Percentiles rank a stretch among this genome's conserved stretches.
Evolutionary conservation across 2,329 filamentous ascomycete species (phyloP).

Genomic region (Cladosporium oxysporum): DNA sequence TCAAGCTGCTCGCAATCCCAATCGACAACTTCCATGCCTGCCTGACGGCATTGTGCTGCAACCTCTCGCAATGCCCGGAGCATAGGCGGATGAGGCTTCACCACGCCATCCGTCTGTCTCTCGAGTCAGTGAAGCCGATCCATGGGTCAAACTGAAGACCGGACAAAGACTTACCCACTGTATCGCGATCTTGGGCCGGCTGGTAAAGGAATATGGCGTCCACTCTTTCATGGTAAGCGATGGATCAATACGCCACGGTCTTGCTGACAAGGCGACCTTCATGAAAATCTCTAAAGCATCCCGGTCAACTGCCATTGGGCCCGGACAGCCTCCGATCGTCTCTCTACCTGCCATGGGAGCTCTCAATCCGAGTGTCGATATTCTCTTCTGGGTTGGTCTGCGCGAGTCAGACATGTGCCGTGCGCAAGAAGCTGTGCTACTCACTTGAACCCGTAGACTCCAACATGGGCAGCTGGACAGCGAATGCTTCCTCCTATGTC

Average conservation of each 20-base stretch:
- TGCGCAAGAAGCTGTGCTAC: slow-evolving; percentile 25
- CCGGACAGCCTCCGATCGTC: slow-evolving; percentile 14
- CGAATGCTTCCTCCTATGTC: slow-evolving; percentile 56
- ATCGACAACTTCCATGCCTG: slow-evolving; percentile 56
- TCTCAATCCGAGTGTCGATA: slow-evolving; percentile 7
- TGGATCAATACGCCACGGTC: slow-evolving; percentile 13
- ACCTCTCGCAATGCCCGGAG: slow-evolving; percentile 52
- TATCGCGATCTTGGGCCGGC: slow-evolving; percentile 54
- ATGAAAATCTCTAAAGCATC: slow-evolving; percentile 16
- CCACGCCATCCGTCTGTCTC: slow-evolving; percentile 58
- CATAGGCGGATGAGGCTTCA: slow-evolving; percentile 67
- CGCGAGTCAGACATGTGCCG: background rate
- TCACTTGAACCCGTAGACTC: slow-evolving; percentile 48
- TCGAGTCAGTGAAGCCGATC: background rate
- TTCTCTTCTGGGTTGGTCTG: slow-evolving; percentile 11
- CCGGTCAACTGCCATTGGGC: slow-evolving; percentile 13
- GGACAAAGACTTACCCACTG: slow-evolving; percentile 48
- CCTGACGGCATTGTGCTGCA: slow-evolving; percentile 28
- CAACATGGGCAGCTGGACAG: slow-evolving; percentile 51
- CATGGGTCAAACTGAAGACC: background rate
- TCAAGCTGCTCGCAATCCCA: slow-evolving; percentile 47
- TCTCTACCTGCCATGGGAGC: slow-evolving; percentile 12
- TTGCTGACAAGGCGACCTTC: slow-evolving; percentile 11
- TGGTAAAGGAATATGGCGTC: slow-evolving; percentile 11
- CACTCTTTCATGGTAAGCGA: slow-evolving; percentile 11